A percentile compares a stretch with the other conserved stretches of the same genome.
phyloP scores from a whole-genome alignment of 192 early-diverging fungal species.

The Martensiomyces pterosporus region DNA sequence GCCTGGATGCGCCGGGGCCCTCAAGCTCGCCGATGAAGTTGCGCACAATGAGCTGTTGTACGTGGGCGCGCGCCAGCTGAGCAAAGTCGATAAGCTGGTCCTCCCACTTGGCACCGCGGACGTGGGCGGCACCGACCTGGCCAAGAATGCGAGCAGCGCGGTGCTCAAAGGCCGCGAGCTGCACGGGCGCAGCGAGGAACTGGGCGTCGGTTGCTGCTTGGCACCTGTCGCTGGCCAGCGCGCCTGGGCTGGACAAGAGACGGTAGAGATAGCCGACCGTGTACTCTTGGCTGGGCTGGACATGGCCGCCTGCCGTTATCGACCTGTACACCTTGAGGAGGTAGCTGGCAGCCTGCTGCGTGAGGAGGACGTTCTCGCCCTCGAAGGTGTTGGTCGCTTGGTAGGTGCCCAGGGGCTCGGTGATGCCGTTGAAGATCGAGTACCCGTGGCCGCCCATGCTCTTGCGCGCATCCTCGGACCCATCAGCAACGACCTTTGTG shows the following conservation, averaged over 20 bases:
- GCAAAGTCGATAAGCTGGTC: background rate
- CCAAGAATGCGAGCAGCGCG: slow-evolving; percentile 3
- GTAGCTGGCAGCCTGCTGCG: slow-evolving; percentile 70
- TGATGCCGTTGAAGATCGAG: slow-evolving; percentile 72
- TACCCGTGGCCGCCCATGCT: slow-evolving; percentile 79
- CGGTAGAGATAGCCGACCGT: slow-evolving; percentile 58
- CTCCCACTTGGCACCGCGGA: background rate
- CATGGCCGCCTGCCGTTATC: slow-evolving; percentile 59
- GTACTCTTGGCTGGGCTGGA: slow-evolving; percentile 38
- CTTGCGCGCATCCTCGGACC: slow-evolving; percentile 75
- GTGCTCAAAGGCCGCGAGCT: slow-evolving; percentile 50
- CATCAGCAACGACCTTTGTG: slow-evolving; percentile 70
- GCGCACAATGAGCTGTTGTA: background rate
- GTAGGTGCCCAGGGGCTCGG: slow-evolving; percentile 66
- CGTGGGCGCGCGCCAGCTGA: background rate
- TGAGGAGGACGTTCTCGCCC: slow-evolving; percentile 77
- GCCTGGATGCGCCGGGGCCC: too few species aligned
- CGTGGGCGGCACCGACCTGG: background rate
- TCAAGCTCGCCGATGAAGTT: background rate
- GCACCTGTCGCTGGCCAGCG: background rate
- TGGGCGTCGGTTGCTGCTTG: slow-evolving; percentile 35
- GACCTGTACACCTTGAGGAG: slow-evolving; percentile 55
- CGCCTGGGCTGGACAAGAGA: slow-evolving; percentile 29
- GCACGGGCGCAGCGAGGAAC: slow-evolving; percentile 57
- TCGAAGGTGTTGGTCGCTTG: slow-evolving; percentile 71